Conservation (phyloP, 2,329 filamentous ascomycete genomes). For the Ceratocystis variospora region DNA sequence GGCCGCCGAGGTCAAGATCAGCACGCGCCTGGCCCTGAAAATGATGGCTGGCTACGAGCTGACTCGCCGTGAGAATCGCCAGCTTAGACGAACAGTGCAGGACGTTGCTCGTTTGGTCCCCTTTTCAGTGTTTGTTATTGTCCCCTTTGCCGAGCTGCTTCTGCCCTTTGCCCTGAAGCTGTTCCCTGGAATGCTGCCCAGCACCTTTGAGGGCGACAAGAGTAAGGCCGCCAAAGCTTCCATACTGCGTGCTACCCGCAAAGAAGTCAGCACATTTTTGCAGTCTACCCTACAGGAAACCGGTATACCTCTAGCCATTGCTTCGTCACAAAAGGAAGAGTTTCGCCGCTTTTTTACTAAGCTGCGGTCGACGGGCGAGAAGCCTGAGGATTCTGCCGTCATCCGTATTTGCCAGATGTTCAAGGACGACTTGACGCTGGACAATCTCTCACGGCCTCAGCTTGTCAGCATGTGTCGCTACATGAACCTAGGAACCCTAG, state of each 20-base stretch:
- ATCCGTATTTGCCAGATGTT: slow-evolving; percentile 99
- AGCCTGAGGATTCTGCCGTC: slow-evolving; percentile 76
- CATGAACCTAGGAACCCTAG: slow-evolving; percentile 94
- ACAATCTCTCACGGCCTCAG: slow-evolving; percentile 92
- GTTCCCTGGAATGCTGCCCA: slow-evolving; percentile 94
- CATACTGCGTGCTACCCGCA: slow-evolving; percentile 68
- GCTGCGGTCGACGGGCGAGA: slow-evolving; percentile 78
- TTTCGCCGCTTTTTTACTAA: slow-evolving; percentile 97
- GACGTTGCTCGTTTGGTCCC: slow-evolving; percentile 86
- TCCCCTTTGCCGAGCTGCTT: slow-evolving; percentile 87
- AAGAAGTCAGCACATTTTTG: slow-evolving; percentile 85
- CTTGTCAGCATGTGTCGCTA: slow-evolving; percentile 96
- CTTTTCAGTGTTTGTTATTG: slow-evolving; percentile 93
- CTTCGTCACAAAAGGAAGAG: slow-evolving; percentile 80
- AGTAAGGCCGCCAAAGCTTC: slow-evolving; percentile 80
- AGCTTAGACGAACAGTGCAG: slow-evolving; percentile 84
- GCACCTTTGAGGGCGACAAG: slow-evolving; percentile 87
- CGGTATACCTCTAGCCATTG: slow-evolving; percentile 73
- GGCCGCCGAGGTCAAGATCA: slow-evolving; percentile 84
- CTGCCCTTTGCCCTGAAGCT: slow-evolving; percentile 83
- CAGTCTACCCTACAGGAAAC: slow-evolving; percentile 81
- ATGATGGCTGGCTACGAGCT: slow-evolving; percentile 98
- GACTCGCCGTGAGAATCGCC: slow-evolving; percentile 80
- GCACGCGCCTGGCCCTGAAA: slow-evolving; percentile 77
- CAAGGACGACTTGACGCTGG: slow-evolving; percentile 90